These are phyloP conservation scores for Evansstolkia leycettana DNA, from an alignment of 495 filamentous ascomycete genomes.

Conservation along the genomic window DNA sequence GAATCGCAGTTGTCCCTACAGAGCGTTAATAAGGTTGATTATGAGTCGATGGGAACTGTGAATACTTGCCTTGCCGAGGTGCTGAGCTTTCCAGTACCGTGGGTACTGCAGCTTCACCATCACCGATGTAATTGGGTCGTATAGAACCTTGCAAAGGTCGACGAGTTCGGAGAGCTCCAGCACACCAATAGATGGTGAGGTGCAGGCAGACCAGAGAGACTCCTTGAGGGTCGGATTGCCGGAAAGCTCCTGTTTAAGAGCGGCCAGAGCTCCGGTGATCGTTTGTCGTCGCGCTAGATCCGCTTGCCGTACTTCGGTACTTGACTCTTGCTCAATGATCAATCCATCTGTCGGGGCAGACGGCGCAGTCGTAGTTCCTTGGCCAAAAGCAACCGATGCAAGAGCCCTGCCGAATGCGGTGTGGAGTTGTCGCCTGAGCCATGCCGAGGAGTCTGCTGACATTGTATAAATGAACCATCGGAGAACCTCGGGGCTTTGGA, in stretches of 20 bases:
- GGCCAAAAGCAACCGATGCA: conserved; percentile 70
- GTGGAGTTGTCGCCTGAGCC: conserved; percentile 58
- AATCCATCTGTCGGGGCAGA: conserved; percentile 42
- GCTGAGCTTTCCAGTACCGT: conserved; percentile 53
- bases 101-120: conserved; percentile 55
- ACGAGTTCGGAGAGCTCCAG: conserved; percentile 66
- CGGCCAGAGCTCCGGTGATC: conserved; percentile 62
- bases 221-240: conserved; percentile 48
- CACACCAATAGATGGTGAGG: conserved; percentile 50
- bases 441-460: conserved; percentile 69
- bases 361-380: conserved; percentile 20
- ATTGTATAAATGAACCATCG: conserved; percentile 59
- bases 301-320: conserved; percentile 54
- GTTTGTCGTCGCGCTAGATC: conserved; percentile 60
- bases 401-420: conserved; percentile 57
- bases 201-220: conserved; percentile 68
- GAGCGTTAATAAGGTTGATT: conserved; percentile 3
- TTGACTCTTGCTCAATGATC: conserved; percentile 67
- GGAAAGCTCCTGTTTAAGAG: conserved; percentile 59
- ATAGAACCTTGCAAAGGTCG: conserved; percentile 65
- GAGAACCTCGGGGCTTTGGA: conserved; percentile 48
- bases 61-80: conserved; percentile 45
- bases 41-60: not conserved
- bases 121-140: conserved; percentile 50
- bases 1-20: conserved; percentile 29